phyloP scores from a whole-genome alignment of 2,329 filamentous ascomycete genomes.

The Orbilia quercus region DNA sequence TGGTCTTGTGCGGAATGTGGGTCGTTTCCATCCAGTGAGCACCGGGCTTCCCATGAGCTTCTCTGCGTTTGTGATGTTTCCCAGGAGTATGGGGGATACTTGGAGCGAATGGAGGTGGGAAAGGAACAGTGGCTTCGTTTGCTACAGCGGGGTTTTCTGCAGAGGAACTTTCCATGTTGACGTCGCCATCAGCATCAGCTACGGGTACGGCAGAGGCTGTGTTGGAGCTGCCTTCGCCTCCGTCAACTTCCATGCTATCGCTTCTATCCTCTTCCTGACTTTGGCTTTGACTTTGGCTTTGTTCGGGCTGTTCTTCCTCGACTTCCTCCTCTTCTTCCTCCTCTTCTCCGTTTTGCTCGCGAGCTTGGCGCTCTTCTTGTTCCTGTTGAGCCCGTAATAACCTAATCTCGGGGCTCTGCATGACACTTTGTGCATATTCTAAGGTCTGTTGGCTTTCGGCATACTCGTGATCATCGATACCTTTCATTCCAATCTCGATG shows the following conservation, averaged over 20 bases:
- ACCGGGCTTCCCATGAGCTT: conserved; percentile 61
- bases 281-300: conserved; percentile 59
- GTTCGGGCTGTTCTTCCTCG: conserved; percentile 62
- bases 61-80: conserved; percentile 68
- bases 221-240: conserved; percentile 62
- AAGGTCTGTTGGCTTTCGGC: conserved; percentile 58
- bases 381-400: conserved; percentile 60
- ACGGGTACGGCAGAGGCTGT: conserved; percentile 61
- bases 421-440: conserved; percentile 53
- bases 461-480: conserved; percentile 80
- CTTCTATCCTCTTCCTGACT: conserved; percentile 60
- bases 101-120: conserved; percentile 63
- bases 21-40: conserved; percentile 89
- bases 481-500: conserved; percentile 78
- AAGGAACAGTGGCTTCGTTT: conserved; percentile 68
- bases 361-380: conserved; percentile 58
- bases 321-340: conserved; percentile 59
- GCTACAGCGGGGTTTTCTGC: conserved; percentile 60
- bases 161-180: conserved; percentile 65
- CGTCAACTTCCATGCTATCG: conserved; percentile 62
- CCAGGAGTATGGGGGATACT: conserved; percentile 84
- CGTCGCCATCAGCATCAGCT: conserved; percentile 65
- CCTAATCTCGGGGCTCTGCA: conserved; percentile 62
- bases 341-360: conserved; percentile 56
- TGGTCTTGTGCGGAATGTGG: conserved; percentile 73